Base-by-base conservation (phyloP, 1,139 yeast species). In the Zygosaccharomyces sapae region DNA sequence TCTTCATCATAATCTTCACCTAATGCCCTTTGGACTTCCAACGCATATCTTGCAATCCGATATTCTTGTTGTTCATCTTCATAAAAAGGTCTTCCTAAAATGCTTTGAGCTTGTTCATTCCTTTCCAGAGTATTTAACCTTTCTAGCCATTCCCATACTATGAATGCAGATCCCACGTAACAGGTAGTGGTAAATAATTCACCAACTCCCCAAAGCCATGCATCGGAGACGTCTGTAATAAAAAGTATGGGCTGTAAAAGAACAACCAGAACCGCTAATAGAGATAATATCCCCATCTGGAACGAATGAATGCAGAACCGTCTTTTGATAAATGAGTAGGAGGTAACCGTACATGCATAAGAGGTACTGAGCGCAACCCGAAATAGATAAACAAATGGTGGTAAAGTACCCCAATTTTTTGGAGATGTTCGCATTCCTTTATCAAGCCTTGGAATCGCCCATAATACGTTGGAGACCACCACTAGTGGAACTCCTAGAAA, bases 121-220 rank as follows among this genome's bases (percentile, higher is more conserved):
- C 77, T 77, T 69, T 83, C 83, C 25, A 82, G 68, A 9, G 75
- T 69, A 50, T 77, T 77, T 45, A 83, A 76, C 52, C 86, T 74
- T 59, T 86, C 88, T 52, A 86, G 78, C 95, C 95, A 87, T 65
- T 84, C 94, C 95, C 95, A 87, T 0, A 87, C 88, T 13, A 85
- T 74, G 4, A 86, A 85, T 39, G 85, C 86, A 44, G 87, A 77
- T 24, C 83, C 73, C n/a, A 85, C 81, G 61, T 83, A 85, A 5
- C 83, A 76, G 1, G 84, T 82, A 33, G 87, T 80, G 37, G 84
- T 81, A 60, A 85, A 82, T 38, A 86, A 71, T 56, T 85, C 90
- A 9, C 89, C 80, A 57, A 87, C 74, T 53, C 82, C 84, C 51
- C 78, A 79, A 10, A 85, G 79, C 79, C 86, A 83, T 2, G 80